A percentile compares a stretch with the other conserved stretches of the same genome.
Conservation (phyloP, 2,329 filamentous ascomycete genomes). For the Sporothrix variecibatus region DNA sequence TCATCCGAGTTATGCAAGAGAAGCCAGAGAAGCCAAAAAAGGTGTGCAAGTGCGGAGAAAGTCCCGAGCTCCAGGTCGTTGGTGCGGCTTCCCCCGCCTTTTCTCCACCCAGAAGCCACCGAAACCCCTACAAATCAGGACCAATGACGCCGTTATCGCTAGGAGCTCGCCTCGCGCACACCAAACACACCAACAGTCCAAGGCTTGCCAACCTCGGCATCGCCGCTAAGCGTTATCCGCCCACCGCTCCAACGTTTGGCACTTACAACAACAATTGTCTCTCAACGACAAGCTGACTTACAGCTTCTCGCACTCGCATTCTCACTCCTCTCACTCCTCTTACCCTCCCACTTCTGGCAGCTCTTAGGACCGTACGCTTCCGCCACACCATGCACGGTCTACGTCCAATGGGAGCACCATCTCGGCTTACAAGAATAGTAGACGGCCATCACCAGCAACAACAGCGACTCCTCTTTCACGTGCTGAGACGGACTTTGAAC, state of each 20-base stretch:
- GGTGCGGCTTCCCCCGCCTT: neutral
- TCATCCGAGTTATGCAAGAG: neutral
- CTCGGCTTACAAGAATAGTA: neutral
- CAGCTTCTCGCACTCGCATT: neutral
- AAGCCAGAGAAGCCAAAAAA: neutral
- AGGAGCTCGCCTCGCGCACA: neutral
- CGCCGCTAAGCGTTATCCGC: slow-evolving; percentile 24
- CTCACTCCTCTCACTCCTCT: neutral
- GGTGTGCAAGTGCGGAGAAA: slow-evolving; percentile 12
- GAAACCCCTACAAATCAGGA: neutral
- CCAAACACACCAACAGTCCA: neutral
- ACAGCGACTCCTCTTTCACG: slow-evolving; percentile 17
- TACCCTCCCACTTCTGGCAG: neutral
- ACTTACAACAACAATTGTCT: neutral
- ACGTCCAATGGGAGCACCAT: slow-evolving; percentile 1
- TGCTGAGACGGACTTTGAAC: neutral
- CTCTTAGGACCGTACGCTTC: neutral
- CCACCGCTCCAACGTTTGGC: neutral
- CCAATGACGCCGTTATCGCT: neutral
- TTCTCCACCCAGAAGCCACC: neutral
- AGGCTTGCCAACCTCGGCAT: slow-evolving; percentile 20
- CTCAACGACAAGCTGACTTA: neutral
- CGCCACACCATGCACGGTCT: slow-evolving; percentile 18
- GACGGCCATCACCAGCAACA: neutral
- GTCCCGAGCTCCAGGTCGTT: neutral